Evolutionary conservation across 805 yeast genomes (phyloP).

Genomic region (Wickerhamiella kazuoi): DNA sequence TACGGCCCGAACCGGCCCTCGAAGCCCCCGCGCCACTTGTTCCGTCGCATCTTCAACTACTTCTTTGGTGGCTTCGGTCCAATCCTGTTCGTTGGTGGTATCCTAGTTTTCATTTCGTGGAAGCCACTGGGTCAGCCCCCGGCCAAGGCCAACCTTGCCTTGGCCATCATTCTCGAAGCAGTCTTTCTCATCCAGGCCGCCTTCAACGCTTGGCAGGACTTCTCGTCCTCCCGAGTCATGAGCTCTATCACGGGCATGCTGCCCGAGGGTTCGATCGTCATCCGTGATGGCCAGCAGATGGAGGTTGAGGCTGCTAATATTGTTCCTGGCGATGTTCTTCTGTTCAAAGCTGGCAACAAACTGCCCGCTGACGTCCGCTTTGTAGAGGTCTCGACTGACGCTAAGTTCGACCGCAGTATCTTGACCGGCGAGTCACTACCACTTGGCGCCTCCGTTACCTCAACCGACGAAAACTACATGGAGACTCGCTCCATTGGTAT

Average conservation of each 20-base stretch:
- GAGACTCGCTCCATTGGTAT: slow-evolving; percentile 65
- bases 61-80: slow-evolving; percentile 34
- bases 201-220: slow-evolving; percentile 32
- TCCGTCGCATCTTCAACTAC: slow-evolving; percentile 23
- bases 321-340: slow-evolving; percentile 70
- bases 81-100: slow-evolving; percentile 26
- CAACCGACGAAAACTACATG: slow-evolving; percentile 24
- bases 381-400: slow-evolving; percentile 56
- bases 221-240: slow-evolving; percentile 31
- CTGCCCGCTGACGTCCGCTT: slow-evolving; percentile 82
- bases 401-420: slow-evolving; percentile 76
- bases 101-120: slow-evolving; percentile 29
- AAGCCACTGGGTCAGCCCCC: slow-evolving; percentile 34
- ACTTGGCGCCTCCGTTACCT: slow-evolving; percentile 34
- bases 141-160: slow-evolving; percentile 26
- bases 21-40: slow-evolving; percentile 21
- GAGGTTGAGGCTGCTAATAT: slow-evolving; percentile 62
- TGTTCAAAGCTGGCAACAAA: slow-evolving; percentile 65
- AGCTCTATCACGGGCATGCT: slow-evolving; percentile 29
- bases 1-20: slow-evolving; percentile 25
- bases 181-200: slow-evolving; percentile 28
- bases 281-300: slow-evolving; percentile 60
- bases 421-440: slow-evolving; percentile 82
- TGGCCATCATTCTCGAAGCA: slow-evolving; percentile 26
- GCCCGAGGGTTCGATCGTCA: slow-evolving; percentile 29